These are phyloP conservation scores for Lepiota subincarnata DNA, from an alignment of 768 basidiomycete species.

Conservation along the genomic window DNA sequence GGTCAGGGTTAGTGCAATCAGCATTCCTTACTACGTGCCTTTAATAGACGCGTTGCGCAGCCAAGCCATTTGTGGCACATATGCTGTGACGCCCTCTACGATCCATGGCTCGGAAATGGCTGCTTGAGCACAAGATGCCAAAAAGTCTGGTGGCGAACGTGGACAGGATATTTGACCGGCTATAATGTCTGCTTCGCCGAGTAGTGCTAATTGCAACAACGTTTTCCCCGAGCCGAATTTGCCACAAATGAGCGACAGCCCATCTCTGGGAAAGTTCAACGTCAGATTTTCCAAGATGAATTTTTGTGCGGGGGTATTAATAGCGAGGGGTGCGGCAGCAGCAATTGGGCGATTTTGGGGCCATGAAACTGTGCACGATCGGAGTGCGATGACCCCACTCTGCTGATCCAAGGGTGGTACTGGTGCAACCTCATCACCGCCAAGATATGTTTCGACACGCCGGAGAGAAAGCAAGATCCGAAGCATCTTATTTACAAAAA, in stretches of 20 bases:
- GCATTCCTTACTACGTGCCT: slow-evolving; percentile 22
- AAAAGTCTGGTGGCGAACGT: slow-evolving; percentile 75
- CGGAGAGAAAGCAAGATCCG: slow-evolving; percentile 84
- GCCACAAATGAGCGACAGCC: slow-evolving; percentile 82
- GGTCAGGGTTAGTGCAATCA: background rate
- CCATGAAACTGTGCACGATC: slow-evolving; percentile 89
- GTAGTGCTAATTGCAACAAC: slow-evolving; percentile 71
- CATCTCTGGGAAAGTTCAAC: slow-evolving; percentile 72
- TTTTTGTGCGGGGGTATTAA: slow-evolving; percentile 70
- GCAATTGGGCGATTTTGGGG: slow-evolving; percentile 63
- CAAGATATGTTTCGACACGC: slow-evolving; percentile 88
- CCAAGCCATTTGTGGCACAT: slow-evolving; percentile 75
- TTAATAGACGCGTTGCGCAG: slow-evolving; percentile 62
- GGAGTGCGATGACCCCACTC: slow-evolving; percentile 63
- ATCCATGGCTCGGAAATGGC: slow-evolving; percentile 63
- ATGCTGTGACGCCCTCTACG: slow-evolving; percentile 77
- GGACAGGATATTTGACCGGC: slow-evolving; percentile 83
- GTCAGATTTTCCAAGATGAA: slow-evolving; percentile 77
- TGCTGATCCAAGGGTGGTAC: slow-evolving; percentile 57
- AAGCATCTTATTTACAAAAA: slow-evolving; percentile 85
- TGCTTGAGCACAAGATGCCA: slow-evolving; percentile 54
- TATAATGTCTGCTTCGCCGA: slow-evolving; percentile 86
- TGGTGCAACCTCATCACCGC: slow-evolving; percentile 62
- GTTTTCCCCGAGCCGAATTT: slow-evolving; percentile 91
- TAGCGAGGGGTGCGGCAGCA: slow-evolving; percentile 46